These are phyloP conservation scores for Hyaloscypha bicolor DNA, from an alignment of 495 filamentous ascomycete genomes.

Conservation along the genomic window DNA sequence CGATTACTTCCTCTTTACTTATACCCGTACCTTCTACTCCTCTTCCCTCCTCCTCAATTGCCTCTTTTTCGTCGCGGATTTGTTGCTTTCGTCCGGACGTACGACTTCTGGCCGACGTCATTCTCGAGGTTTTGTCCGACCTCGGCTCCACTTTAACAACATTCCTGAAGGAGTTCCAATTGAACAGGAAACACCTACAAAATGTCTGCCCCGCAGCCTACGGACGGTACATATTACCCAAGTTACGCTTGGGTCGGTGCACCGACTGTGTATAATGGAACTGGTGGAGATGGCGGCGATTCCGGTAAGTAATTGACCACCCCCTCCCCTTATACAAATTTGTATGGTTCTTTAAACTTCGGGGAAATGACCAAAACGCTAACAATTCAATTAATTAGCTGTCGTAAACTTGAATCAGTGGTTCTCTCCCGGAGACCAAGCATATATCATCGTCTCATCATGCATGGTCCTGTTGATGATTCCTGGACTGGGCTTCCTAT, in stretches of 20 bases:
- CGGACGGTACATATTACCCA: constrained; percentile 18
- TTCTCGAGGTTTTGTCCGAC: neutral
- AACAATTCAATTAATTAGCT: constrained; percentile 21
- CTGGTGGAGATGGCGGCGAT: constrained; percentile 76
- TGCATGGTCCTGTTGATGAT: constrained; percentile 97
- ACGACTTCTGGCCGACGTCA: neutral
- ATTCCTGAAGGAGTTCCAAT: constrained; percentile 10
- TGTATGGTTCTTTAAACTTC: neutral
- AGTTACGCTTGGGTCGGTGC: constrained; percentile 79
- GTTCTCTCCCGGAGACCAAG: constrained; percentile 62
- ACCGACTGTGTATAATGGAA: constrained; percentile 74
- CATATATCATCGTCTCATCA: constrained; percentile 88
- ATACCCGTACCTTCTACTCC: neutral
- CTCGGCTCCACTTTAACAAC: constrained; percentile 4
- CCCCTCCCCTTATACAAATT: neutral
- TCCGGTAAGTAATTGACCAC: constrained; percentile 61
- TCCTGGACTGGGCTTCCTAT: constrained; percentile 74
- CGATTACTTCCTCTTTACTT: neutral
- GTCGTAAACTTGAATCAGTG: constrained; percentile 74
- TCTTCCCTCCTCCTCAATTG: neutral
- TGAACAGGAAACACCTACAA: constrained; percentile 7
- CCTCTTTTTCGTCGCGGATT: neutral
- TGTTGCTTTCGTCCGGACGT: neutral
- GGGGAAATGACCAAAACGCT: constrained; percentile 44
- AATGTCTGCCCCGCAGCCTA: neutral